Evolutionary conservation across 2,329 filamentous ascomycete genomes (phyloP).

Genomic region (Didymella pinodella): DNA sequence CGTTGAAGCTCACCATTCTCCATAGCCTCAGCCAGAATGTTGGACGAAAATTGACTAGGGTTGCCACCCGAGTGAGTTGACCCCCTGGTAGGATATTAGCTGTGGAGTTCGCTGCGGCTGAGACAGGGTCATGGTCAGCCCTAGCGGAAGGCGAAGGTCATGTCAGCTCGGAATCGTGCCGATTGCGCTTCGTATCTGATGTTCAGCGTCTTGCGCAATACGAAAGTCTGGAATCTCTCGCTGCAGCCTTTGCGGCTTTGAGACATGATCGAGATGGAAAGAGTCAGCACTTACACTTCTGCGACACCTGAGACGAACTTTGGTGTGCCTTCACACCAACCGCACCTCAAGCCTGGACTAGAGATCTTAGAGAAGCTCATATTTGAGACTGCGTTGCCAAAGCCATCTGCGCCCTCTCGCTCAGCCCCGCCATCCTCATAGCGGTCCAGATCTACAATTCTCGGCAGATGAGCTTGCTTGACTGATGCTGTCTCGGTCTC

Average conservation of each 20-base stretch:
- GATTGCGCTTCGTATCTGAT: constrained; percentile 8
- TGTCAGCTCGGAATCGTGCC: constrained; percentile 5
- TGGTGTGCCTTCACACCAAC: constrained; percentile 82
- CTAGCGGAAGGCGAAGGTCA: constrained; percentile 1
- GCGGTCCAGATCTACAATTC: constrained; percentile 80
- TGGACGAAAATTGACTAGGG: constrained; percentile 66
- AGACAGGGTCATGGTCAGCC: constrained; percentile 15
- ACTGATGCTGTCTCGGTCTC: constrained; percentile 35
- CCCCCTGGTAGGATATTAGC: constrained; percentile 55
- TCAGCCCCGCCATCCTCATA: constrained; percentile 66
- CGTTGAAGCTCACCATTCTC: constrained; percentile 60
- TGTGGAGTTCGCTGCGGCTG: constrained; percentile 13
- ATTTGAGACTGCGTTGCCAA: constrained; percentile 85
- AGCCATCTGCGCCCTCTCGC: constrained; percentile 61
- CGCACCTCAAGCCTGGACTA: constrained; percentile 80
- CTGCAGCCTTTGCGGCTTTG: not conserved
- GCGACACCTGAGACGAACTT: constrained; percentile 67
- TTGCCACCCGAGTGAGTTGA: constrained; percentile 66
- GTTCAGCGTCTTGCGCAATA: constrained; percentile 2
- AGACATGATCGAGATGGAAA: not conserved
- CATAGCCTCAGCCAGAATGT: constrained; percentile 64
- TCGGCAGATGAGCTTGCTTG: constrained; percentile 65
- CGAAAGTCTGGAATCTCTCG: not conserved
- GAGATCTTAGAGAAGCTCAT: constrained; percentile 90
- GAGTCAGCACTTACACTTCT: constrained; percentile 59